A percentile compares a stretch with the other conserved stretches of the same genome.
These are phyloP conservation scores for Talaromyces liani DNA, from an alignment of 495 filamentous ascomycete species.

Conservation along the genomic window DNA sequence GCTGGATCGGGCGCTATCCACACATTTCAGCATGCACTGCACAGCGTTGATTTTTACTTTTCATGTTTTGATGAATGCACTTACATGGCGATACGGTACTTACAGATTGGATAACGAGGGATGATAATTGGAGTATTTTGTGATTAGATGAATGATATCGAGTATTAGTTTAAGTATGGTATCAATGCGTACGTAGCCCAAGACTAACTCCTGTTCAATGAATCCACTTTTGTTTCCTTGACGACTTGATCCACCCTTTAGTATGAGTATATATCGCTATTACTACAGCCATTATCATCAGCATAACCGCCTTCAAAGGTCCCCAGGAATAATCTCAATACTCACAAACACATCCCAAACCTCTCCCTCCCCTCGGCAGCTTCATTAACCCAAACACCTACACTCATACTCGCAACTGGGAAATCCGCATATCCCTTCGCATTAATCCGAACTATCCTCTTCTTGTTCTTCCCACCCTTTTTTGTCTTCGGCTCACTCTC, in stretches of 20 bases:
- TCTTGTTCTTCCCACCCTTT: neutral
- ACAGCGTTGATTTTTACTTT: neutral
- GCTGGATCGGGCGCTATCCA: neutral
- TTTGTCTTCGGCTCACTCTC: neutral
- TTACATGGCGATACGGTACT: neutral
- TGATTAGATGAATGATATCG: neutral
- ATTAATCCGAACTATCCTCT: slow-evolving; percentile 41
- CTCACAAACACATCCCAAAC: slow-evolving; percentile 30
- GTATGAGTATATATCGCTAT: slow-evolving; percentile 10
- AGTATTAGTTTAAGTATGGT: neutral
- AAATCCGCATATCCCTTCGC: slow-evolving; percentile 50
- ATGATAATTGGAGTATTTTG: neutral
- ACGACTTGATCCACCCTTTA: neutral
- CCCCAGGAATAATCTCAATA: neutral
- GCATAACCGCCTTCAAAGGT: too few species aligned
- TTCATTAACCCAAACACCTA: slow-evolving; percentile 55
- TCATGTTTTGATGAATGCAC: neutral
- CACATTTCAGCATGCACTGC: neutral
- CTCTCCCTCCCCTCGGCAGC: slow-evolving; percentile 43
- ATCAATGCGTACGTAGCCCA: neutral
- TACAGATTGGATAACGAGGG: neutral
- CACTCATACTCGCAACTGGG: slow-evolving; percentile 42
- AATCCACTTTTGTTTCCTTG: neutral
- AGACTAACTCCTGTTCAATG: neutral
- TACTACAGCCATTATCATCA: neutral